Conservation (phyloP, 129 eudicot genomes). For the Arctium minus region DNA sequence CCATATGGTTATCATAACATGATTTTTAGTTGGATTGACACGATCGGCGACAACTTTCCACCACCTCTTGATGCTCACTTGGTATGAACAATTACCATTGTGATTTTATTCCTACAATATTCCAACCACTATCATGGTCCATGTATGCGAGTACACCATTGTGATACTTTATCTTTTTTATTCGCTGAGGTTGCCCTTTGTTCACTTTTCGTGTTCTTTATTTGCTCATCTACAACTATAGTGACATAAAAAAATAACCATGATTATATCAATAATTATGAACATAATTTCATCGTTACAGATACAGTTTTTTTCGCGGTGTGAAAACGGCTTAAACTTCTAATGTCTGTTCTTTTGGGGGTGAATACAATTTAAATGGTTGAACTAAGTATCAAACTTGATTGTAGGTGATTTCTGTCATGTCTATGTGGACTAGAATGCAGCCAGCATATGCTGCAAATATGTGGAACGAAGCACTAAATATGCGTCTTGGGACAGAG, state of each 20-base stretch:
- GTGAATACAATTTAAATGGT: neutral
- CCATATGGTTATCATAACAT: conserved; percentile 99
- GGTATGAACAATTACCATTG: conserved; percentile 34
- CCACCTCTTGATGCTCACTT: conserved; percentile 99
- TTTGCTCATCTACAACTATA: too few species aligned
- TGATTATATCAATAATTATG: conserved; percentile 4
- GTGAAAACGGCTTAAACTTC: too few species aligned
- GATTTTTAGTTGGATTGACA: conserved; percentile 99
- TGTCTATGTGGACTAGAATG: conserved; percentile 99
- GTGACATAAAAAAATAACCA: too few species aligned
- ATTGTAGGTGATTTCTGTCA: conserved; percentile 95
- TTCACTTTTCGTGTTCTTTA: too few species aligned
- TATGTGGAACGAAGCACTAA: conserved; percentile 99
- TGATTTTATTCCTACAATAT: neutral
- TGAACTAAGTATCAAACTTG: neutral
- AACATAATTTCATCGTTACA: neutral
- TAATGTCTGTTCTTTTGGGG: too few species aligned
- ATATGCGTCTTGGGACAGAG: conserved; percentile 97
- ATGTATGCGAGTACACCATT: too few species aligned
- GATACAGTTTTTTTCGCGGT: too few species aligned
- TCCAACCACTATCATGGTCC: neutral
- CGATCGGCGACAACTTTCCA: conserved; percentile 92
- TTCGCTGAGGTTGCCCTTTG: too few species aligned
- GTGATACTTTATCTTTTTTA: too few species aligned
- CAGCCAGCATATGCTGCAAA: conserved; percentile 99